Conservation (phyloP, 2,329 filamentous ascomycete species). For the Fusarium newnesense region DNA sequence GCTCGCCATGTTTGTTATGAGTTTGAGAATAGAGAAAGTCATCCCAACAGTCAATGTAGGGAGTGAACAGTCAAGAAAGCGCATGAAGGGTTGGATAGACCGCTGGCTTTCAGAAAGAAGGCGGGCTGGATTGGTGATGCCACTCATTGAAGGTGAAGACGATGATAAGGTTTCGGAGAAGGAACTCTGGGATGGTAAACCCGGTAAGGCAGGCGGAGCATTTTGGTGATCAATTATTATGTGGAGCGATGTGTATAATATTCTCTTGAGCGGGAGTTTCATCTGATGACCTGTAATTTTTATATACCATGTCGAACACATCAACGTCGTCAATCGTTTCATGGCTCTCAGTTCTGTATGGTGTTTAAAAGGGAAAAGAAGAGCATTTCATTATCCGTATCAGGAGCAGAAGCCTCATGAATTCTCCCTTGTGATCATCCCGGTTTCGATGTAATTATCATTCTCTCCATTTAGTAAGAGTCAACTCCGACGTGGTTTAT, state of each 20-base stretch:
- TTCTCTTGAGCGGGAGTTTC: neutral
- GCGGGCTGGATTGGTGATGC: conserved; percentile 62
- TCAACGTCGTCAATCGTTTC: neutral
- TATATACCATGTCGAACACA: neutral
- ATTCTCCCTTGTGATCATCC: conserved; percentile 31
- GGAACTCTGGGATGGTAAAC: conserved; percentile 54
- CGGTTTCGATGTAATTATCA: conserved; percentile 29
- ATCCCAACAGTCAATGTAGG: conserved; percentile 92
- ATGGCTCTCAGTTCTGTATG: neutral
- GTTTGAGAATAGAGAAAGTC: conserved; percentile 85
- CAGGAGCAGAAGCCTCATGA: conserved; percentile 44
- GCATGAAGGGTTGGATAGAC: conserved; percentile 74
- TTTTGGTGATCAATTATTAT: conserved; percentile 49
- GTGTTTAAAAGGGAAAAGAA: conserved; percentile 23
- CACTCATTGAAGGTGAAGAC: conserved; percentile 55
- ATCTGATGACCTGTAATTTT: neutral
- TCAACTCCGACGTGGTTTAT: conserved; percentile 9
- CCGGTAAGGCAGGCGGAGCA: conserved; percentile 50
- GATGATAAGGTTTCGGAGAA: conserved; percentile 43
- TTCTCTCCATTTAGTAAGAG: conserved; percentile 8
- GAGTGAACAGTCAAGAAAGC: conserved; percentile 64
- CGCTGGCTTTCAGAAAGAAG: conserved; percentile 69
- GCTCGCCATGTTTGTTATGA: conserved; percentile 91
- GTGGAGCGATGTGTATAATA: neutral
- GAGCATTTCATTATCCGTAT: conserved; percentile 44